Base-by-base conservation (phyloP, 805 yeast genomes). In the Sugiyamaella mastotermitis region DNA sequence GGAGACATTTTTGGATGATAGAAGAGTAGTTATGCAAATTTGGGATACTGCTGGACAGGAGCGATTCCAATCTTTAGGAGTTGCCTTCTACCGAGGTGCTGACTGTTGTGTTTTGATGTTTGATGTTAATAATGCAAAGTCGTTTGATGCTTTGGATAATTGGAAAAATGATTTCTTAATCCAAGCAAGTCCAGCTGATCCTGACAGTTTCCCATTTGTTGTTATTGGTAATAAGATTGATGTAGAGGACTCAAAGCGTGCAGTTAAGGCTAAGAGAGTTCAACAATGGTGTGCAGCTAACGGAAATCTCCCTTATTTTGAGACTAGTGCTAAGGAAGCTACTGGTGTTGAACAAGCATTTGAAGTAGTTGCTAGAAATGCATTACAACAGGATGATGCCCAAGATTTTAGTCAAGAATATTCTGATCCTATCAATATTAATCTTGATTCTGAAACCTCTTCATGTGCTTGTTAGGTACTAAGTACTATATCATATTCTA, bases 31-130 rank as follows among this genome's bases (percentile, higher is more conserved):
- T 16, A 71, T 82, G 71, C 72, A 66, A 49, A 82, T 92, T 39
- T 90, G 98, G 98, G 98, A 90, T 58, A 90, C 98, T 30, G 97
- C 97, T 5, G 98, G 98, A 25, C 98, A 90, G 67, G 98, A 90
- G 63, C 74, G 98, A 54, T 90, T 90, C 71, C 97, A 92, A 64
- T 81, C 94, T 42, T 69, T 90, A 45, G 97, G 97, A 11, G 97
- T 90, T 31, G 97, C 97, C 0, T 90, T 90, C 60, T 90, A 92
- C 62, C 72, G 98, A 53, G 97, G 97, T 25, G 96, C 97, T 1
- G 97, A 92, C 62, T 92, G 97, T 64, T 92, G 97, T 65, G 96
- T 90, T 7, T 71, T 90, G 43, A 94, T 92, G 50, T 90, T 83
- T 59, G 98, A 90, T 58, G 97, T 92, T 35, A 90, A 95, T 46